Evolutionary conservation across 1,284 basidiomycete species (phyloP).

Genomic region (Vanrija sp.): DNA sequence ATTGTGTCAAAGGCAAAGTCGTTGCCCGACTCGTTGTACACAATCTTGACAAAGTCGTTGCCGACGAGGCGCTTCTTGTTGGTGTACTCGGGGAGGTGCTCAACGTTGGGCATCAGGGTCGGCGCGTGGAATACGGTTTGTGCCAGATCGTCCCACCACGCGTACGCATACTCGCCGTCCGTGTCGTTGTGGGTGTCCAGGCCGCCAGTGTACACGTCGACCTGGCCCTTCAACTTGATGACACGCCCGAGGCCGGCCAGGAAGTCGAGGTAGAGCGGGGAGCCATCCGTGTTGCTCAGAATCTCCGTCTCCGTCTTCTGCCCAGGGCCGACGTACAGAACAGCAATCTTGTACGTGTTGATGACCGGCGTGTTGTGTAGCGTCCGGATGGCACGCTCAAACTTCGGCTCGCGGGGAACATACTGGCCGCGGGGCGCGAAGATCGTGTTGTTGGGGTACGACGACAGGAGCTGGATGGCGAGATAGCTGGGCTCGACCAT

Average conservation of each 20-base stretch:
- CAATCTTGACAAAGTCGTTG: conserved; percentile 89
- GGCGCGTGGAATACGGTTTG: conserved; percentile 95
- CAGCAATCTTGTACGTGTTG: conserved; percentile 94
- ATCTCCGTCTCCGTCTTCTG: conserved; percentile 84
- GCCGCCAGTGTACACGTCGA: conserved; percentile 91
- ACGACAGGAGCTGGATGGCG: conserved; percentile 72
- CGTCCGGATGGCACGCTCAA: conserved; percentile 63
- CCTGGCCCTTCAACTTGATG: conserved; percentile 83
- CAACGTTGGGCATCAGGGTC: conserved; percentile 89
- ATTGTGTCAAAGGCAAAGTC: conserved; percentile 85
- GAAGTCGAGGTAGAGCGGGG: conserved; percentile 90
- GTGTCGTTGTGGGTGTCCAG: conserved; percentile 80
- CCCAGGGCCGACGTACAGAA: conserved; percentile 91
- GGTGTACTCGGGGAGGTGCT: conserved; percentile 63
- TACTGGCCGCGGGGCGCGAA: conserved; percentile 46
- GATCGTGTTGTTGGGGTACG: conserved; percentile 59
- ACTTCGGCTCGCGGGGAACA: conserved; percentile 53
- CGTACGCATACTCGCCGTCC: conserved; percentile 81
- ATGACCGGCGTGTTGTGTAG: conserved; percentile 90
- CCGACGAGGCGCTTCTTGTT: conserved; percentile 91
- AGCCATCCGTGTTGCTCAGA: conserved; percentile 84
- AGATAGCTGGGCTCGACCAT: conserved; percentile 82
- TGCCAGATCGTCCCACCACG: conserved; percentile 97
- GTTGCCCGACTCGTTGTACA: conserved; percentile 92
- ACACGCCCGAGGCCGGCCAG: conserved; percentile 82